These are phyloP conservation scores for Fraxinus floribunda DNA, from an alignment of 305 asterid genomes.

Conservation along the genomic window DNA sequence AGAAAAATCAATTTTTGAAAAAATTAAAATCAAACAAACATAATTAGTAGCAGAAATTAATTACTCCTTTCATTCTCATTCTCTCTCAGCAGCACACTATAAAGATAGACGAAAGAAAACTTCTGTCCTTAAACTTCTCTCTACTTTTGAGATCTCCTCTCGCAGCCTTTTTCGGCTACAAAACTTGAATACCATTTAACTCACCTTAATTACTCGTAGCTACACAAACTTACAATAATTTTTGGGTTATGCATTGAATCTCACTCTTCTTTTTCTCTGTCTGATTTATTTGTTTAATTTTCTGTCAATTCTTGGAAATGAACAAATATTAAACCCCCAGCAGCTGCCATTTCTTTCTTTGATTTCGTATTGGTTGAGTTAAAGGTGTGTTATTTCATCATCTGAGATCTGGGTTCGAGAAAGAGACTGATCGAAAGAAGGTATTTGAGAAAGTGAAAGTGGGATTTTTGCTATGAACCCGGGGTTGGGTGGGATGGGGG, in stretches of 20 bases:
- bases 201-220: background rate
- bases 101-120: background rate
- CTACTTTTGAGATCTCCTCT: background rate
- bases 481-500: background rate
- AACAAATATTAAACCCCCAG: background rate
- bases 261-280: background rate
- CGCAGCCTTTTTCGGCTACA: background rate
- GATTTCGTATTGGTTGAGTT: background rate
- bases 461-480: background rate
- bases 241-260: slow-evolving; percentile 15
- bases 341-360: background rate
- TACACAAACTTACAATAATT: slow-evolving; percentile 1
- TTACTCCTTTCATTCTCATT: background rate
- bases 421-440: slow-evolving; percentile 35
- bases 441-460: slow-evolving; percentile 12
- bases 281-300: background rate
- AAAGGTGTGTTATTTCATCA: background rate
- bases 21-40: background rate
- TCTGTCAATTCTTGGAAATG: slow-evolving; percentile 16
- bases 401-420: slow-evolving; percentile 34
- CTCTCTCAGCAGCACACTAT: background rate
- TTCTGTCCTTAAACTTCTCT: background rate
- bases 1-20: too few relatives aligned
- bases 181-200: background rate
- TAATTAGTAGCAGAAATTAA: background rate